Percentiles rank a stretch among this genome's conserved stretches.
These are phyloP conservation scores for Thielaviopsis populi DNA, from an alignment of 2,329 filamentous ascomycete genomes.

Conservation along the genomic window DNA sequence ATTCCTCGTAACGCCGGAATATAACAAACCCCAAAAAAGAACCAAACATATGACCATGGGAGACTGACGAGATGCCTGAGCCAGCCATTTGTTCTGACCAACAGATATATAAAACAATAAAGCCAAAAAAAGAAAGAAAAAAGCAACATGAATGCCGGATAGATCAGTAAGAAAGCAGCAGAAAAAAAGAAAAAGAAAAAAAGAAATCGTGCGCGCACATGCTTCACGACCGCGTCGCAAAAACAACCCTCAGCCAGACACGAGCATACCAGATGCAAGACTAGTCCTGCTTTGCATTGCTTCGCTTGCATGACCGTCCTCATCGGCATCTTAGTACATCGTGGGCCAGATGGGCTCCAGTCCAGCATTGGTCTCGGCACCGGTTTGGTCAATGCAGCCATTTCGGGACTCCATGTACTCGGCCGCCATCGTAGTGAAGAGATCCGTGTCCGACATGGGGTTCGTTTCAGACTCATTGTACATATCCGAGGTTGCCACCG, in stretches of 20 bases:
- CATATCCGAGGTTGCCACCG: not conserved
- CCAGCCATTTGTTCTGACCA: not conserved
- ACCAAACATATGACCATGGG: not conserved
- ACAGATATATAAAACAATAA: slow-evolving; percentile 7
- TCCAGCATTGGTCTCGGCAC: slow-evolving; percentile 19
- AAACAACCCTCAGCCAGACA: not conserved
- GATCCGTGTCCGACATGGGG: slow-evolving; percentile 1
- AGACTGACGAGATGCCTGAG: not conserved
- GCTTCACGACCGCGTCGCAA: not conserved
- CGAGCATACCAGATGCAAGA: not conserved
- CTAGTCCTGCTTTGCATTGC: not conserved
- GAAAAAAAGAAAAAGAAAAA: slow-evolving; percentile 17
- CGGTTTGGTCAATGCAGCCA: slow-evolving; percentile 4
- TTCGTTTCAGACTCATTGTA: slow-evolving; percentile 4
- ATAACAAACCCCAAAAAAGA: slow-evolving; percentile 1
- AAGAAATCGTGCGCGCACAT: slow-evolving; percentile 1
- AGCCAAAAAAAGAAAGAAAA: slow-evolving; percentile 11
- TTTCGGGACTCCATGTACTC: slow-evolving; percentile 8
- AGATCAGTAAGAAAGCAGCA: slow-evolving; percentile 18
- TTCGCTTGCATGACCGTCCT: not conserved
- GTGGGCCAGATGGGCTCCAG: slow-evolving; percentile 1
- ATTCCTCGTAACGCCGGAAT: not conserved
- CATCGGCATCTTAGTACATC: not conserved
- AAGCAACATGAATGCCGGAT: slow-evolving; percentile 13
- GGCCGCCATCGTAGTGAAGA: not conserved